Evolutionary conservation across 495 filamentous ascomycete species (phyloP).

Genomic region (Glutinoglossum americanum): DNA sequence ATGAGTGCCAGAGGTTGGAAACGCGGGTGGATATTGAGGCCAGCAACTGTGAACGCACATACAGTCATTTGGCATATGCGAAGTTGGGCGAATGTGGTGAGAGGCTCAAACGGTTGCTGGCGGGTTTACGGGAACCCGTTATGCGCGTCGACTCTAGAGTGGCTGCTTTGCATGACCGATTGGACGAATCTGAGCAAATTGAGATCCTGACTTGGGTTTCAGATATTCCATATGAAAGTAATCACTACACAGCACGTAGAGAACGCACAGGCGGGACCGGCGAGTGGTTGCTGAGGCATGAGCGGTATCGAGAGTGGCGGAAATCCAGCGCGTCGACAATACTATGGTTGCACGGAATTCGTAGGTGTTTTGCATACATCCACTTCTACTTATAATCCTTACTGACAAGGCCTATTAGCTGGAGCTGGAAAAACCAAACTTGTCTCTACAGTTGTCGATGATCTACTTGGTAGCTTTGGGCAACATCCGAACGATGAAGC

Average conservation of each 20-base stretch:
- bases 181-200: not conserved
- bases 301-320: not conserved
- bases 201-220: not conserved
- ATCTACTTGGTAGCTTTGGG: not conserved
- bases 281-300: not conserved
- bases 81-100: not conserved
- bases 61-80: not conserved
- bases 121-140: not conserved
- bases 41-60: not conserved
- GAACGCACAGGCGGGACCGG: not conserved
- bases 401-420: not conserved
- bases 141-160: not conserved
- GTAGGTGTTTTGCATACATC: slow-evolving; percentile 3
- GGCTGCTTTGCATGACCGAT: not conserved
- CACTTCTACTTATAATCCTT: not conserved
- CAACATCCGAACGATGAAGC: slow-evolving; percentile 1
- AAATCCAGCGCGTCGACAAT: not conserved
- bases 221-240: not conserved
- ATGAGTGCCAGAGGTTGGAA: not conserved
- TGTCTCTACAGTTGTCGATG: not conserved
- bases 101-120: not conserved
- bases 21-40: not conserved
- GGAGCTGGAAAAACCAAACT: not conserved
- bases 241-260: not conserved
- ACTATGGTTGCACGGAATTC: slow-evolving; percentile 12